Evolutionary conservation across 805 yeast genomes (phyloP), one percentile per base, ranked within the genome.

Genomic region (Yarrowia sp.): DNA sequence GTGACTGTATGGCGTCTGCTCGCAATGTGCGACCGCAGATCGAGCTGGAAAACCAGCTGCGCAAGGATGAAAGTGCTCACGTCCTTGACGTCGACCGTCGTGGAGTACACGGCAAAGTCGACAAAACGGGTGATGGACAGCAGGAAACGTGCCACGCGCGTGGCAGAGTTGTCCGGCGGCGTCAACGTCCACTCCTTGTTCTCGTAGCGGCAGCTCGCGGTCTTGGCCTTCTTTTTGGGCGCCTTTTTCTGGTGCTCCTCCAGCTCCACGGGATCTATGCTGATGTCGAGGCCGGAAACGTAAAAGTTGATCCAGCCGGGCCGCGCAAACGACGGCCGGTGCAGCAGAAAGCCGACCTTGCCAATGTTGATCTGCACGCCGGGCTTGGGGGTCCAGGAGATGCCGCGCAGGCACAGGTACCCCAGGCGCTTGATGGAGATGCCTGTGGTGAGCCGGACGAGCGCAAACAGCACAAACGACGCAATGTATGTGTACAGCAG

Each of bases 401-500:
- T 67, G 63, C 74, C 73, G 24, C 77, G 68, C n/a, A 76, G 65
- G 18, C 73, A 71, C 62, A 76, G 68, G 66, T 76, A 76, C 38
- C 79, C 79, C 14, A 76, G 68, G 16, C 79, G 72, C 65, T 74
- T 75, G 65, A 76, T 73, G 27, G 77, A 74, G 46, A 76, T 65
- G 27, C 79, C 79, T 2, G 79, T 74, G 64, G 74, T 68, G 21
- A 75, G 65, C 13, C 79, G 71, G 18, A 76, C 64, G 35, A 74
- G 63, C 18, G 78, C 78, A 58, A 76, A 72, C 19, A 74, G 47
- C 58, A 72, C 72, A 24, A 76, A 72, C 27, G 78, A 69, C 29
- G 47, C 33, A 38, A 55, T 55, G 47, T 55, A 55, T 19, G 38
- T 29, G 47, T 55, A 55, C 36, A 55, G 29, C 47, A 55, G 27